Evolutionary conservation across 768 basidiomycete species (phyloP).

Genomic region (Boletus reticuloceps): DNA sequence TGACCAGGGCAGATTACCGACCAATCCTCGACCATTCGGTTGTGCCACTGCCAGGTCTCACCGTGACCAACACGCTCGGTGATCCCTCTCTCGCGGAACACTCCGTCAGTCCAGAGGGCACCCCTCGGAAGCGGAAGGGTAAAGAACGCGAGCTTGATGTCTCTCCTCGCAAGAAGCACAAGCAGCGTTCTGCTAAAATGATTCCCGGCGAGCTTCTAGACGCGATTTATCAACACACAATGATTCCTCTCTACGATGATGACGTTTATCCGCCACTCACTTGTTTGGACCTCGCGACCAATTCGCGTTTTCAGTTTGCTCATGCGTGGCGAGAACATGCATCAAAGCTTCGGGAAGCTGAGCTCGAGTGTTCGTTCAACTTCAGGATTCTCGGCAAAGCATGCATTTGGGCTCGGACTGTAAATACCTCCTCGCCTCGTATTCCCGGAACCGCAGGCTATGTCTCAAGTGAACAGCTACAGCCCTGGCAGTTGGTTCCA

Average conservation of each 20-base stretch:
- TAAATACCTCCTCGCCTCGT: neutral
- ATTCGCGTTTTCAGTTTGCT: constrained; percentile 26
- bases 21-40: neutral
- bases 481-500: constrained; percentile 14
- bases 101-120: neutral
- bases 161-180: neutral
- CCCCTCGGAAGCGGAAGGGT: constrained; percentile 11
- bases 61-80: neutral
- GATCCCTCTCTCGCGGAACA: neutral
- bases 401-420: constrained; percentile 1
- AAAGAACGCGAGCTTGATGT: constrained; percentile 20
- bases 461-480: constrained; percentile 7
- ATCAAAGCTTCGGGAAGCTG: constrained; percentile 9
- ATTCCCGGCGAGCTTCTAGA: constrained; percentile 4
- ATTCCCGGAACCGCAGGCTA: constrained; percentile 5
- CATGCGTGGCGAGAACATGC: constrained; percentile 16
- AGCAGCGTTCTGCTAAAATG: neutral
- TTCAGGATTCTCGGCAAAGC: neutral
- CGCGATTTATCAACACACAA: constrained; percentile 1
- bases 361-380: constrained; percentile 3
- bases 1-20: constrained; percentile 20
- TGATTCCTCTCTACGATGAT: constrained; percentile 14
- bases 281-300: constrained; percentile 11
- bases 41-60: neutral
- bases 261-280: constrained; percentile 19